These are phyloP conservation scores for Plasmodium falciparum DNA, from an alignment of 169 alveolate genomes.

Conservation along the genomic window DNA sequence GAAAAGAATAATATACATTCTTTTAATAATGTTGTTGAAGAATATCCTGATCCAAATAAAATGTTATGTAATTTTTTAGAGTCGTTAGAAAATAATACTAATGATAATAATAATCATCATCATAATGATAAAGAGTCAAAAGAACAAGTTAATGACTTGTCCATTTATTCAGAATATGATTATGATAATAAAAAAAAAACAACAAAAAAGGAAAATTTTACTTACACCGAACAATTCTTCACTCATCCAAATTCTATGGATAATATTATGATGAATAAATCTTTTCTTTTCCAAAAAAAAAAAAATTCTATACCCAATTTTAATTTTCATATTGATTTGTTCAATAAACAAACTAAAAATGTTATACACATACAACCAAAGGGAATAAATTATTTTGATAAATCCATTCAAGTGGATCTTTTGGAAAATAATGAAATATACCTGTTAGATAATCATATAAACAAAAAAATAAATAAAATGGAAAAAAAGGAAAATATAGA, in stretches of 20 bases:
- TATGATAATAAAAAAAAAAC: not conserved
- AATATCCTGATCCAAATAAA: slow-evolving; percentile 64
- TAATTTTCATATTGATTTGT: slow-evolving; percentile 31
- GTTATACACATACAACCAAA: slow-evolving; percentile 30
- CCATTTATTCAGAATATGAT: not conserved
- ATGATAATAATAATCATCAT: not conserved
- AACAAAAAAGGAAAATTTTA: too few relatives aligned
- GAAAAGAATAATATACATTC: not conserved
- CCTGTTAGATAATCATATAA: too few relatives aligned
- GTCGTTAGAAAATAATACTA: slow-evolving; percentile 17
- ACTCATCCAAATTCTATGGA: slow-evolving; percentile 23
- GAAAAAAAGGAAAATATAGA: not conserved
- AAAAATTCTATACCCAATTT: slow-evolving; percentile 42
- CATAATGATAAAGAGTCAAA: not conserved
- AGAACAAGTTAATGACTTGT: not conserved
- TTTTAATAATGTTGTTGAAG: not conserved
- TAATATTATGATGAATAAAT: slow-evolving; percentile 15
- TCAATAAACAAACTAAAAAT: slow-evolving; percentile 7
- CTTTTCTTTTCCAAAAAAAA: slow-evolving; percentile 45
- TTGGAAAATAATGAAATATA: not conserved
- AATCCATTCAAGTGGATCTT: slow-evolving; percentile 63
- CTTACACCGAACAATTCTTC: not conserved
- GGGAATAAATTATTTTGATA: slow-evolving; percentile 26
- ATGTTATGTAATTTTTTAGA: slow-evolving; percentile 50
- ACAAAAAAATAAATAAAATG: not conserved